A percentile compares a stretch with the other conserved stretches of the same genome.
phyloP scores from a whole-genome alignment of 2,329 filamentous ascomycete species.

The Aureobasidium sp. region DNA sequence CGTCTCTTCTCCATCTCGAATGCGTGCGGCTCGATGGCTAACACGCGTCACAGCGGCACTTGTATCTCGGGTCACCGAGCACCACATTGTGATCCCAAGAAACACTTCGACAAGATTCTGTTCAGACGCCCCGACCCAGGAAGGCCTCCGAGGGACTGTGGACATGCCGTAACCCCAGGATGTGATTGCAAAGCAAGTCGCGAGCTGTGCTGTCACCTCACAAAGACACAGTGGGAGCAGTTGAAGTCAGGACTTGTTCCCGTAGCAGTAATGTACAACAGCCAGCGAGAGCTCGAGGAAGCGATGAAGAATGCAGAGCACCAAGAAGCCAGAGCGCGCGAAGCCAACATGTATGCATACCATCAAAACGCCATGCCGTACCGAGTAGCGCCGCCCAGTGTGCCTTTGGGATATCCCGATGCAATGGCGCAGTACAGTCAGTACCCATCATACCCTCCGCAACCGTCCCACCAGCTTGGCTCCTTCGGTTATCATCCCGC shows the following conservation, averaged over 20 bases:
- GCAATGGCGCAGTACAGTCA: not conserved
- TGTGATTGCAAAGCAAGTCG: constrained; percentile 13
- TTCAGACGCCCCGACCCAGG: constrained; percentile 12
- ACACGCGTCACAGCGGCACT: not conserved
- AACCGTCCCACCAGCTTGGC: not conserved
- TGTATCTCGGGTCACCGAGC: constrained; percentile 15
- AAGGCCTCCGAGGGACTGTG: constrained; percentile 13
- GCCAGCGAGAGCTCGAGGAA: not conserved
- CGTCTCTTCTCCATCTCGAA: not conserved
- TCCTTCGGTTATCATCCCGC: not conserved
- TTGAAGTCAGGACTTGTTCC: constrained; percentile 5
- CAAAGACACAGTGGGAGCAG: constrained; percentile 9
- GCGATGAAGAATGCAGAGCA: not conserved
- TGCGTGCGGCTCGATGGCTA: not conserved
- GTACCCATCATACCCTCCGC: not conserved
- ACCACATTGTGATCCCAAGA: constrained; percentile 13
- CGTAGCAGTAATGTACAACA: constrained; percentile 8
- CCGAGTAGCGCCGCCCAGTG: not conserved
- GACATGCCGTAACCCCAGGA: not conserved
- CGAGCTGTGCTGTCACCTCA: constrained; percentile 10
- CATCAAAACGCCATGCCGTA: not conserved
- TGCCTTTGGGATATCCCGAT: not conserved
- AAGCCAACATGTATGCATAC: not conserved
- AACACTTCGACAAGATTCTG: constrained; percentile 13
- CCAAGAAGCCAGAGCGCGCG: not conserved